Percentiles rank a stretch among this genome's conserved stretches.
These are phyloP conservation scores for Termitomyces sp. DNA, from an alignment of 768 basidiomycete species.

Conservation along the genomic window DNA sequence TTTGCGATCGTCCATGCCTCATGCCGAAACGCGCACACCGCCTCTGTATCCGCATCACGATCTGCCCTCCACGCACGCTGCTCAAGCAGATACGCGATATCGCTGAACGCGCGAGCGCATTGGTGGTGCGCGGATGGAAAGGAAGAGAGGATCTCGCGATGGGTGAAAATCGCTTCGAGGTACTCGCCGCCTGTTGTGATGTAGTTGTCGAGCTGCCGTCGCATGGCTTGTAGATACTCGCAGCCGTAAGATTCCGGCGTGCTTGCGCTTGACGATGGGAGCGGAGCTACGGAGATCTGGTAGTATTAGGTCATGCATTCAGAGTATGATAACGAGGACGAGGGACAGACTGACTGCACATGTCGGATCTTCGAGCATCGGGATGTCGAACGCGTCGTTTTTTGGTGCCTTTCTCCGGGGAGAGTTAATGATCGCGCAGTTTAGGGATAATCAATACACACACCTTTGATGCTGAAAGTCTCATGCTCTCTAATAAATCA, in stretches of 20 bases:
- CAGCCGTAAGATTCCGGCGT: constrained; percentile 47
- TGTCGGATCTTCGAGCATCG: constrained; percentile 42
- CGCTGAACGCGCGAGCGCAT: constrained; percentile 63
- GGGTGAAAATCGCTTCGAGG: constrained; percentile 74
- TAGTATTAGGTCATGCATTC: neutral
- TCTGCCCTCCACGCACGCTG: constrained; percentile 66
- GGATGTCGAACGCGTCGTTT: constrained; percentile 37
- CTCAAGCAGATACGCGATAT: constrained; percentile 64
- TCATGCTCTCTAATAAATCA: constrained; percentile 48
- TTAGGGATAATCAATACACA: constrained; percentile 23
- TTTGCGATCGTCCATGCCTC: constrained; percentile 62
- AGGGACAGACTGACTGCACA: constrained; percentile 32
- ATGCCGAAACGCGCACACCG: constrained; percentile 62
- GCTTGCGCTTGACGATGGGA: constrained; percentile 38
- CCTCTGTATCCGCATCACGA: constrained; percentile 67
- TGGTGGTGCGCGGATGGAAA: constrained; percentile 60
- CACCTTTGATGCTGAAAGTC: constrained; percentile 26
- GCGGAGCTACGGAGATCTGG: constrained; percentile 31
- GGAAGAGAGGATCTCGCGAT: constrained; percentile 64
- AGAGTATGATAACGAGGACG: neutral
- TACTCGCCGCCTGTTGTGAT: constrained; percentile 70
- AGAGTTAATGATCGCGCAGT: constrained; percentile 17
- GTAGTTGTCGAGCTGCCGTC: constrained; percentile 49
- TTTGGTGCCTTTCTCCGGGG: constrained; percentile 43
- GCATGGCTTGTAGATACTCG: constrained; percentile 59